These are phyloP conservation scores for Claviceps sp. DNA, from an alignment of 2,329 filamentous ascomycete species.

Conservation along the genomic window DNA sequence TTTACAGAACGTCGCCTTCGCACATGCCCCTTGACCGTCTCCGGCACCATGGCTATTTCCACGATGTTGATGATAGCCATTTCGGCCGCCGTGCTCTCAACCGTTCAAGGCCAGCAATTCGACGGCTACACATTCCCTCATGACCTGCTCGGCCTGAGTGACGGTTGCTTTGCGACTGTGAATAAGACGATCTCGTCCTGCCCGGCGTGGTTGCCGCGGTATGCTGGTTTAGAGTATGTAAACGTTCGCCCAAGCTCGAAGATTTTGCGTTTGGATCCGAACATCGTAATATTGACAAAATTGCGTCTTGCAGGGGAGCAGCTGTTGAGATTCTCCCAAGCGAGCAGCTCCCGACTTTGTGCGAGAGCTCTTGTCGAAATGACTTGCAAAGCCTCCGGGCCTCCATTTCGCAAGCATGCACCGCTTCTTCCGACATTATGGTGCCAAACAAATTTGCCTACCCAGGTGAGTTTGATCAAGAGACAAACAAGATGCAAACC, in stretches of 20 bases:
- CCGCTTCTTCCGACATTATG: not conserved
- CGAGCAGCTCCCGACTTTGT: not conserved
- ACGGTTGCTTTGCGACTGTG: not conserved
- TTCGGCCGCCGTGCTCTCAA: not conserved
- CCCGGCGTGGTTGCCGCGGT: not conserved
- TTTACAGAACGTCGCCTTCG: not conserved
- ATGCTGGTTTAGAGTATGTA: not conserved
- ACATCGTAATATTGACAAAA: not conserved
- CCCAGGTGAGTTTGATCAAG: not conserved
- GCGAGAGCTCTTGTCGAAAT: slow-evolving; percentile 1
- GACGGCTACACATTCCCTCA: not conserved
- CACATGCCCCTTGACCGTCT: not conserved
- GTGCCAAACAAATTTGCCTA: slow-evolving; percentile 1
- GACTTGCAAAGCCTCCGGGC: not conserved
- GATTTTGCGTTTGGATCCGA: too few species aligned
- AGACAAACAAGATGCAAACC: too few species aligned
- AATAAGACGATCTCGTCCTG: not conserved
- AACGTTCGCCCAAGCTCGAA: too few species aligned
- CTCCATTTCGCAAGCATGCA: not conserved
- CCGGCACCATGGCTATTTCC: not conserved
- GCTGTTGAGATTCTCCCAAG: not conserved
- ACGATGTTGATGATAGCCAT: not conserved
- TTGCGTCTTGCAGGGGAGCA: not conserved
- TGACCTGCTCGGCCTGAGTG: not conserved
- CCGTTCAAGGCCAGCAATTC: not conserved